Evolutionary conservation across 2,329 filamentous ascomycete species (phyloP).

Genomic region (Cladophialophora carrionii): DNA sequence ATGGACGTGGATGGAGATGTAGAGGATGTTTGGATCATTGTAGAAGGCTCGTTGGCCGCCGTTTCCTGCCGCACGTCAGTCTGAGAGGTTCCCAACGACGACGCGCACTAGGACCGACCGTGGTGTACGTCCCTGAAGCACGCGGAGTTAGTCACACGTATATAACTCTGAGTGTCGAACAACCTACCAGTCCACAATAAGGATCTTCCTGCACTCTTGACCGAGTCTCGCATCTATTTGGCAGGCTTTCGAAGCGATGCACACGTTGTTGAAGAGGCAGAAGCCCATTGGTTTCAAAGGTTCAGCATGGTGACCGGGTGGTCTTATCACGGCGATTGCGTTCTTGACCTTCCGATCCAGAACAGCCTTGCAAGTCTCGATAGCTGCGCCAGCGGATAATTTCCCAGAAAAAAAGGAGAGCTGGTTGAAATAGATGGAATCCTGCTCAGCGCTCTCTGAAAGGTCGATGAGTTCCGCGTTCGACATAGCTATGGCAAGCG

Average conservation of each 20-base stretch:
- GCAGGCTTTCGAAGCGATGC: conserved; percentile 85
- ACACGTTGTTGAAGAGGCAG: conserved; percentile 97
- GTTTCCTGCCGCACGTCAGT: conserved; percentile 66
- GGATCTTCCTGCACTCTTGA: conserved; percentile 78
- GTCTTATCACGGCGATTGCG: conserved; percentile 90
- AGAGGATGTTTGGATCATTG: conserved; percentile 88
- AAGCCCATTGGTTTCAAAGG: conserved; percentile 85
- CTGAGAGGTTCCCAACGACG: not conserved
- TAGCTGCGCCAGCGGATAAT: conserved; percentile 87
- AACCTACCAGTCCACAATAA: conserved; percentile 91
- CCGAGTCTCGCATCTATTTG: conserved; percentile 71
- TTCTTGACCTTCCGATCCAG: conserved; percentile 84
- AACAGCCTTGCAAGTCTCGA: conserved; percentile 94
- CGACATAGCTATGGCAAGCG: conserved; percentile 47
- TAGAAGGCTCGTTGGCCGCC: conserved; percentile 97
- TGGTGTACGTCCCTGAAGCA: conserved; percentile 67
- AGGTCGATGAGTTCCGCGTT: conserved; percentile 68
- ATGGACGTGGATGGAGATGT: conserved; percentile 93
- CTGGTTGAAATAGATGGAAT: conserved; percentile 81
- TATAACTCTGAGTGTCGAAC: not conserved
- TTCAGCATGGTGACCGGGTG: conserved; percentile 94
- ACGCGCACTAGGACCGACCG: conserved; percentile 44
- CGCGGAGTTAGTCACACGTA: conserved; percentile 1
- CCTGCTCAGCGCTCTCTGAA: conserved; percentile 63
- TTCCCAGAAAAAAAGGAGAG: conserved; percentile 80